Percentiles rank a stretch among this genome's conserved stretches.
Conservation (phyloP, 257 asterid species). For the Gentiana straminea region DNA sequence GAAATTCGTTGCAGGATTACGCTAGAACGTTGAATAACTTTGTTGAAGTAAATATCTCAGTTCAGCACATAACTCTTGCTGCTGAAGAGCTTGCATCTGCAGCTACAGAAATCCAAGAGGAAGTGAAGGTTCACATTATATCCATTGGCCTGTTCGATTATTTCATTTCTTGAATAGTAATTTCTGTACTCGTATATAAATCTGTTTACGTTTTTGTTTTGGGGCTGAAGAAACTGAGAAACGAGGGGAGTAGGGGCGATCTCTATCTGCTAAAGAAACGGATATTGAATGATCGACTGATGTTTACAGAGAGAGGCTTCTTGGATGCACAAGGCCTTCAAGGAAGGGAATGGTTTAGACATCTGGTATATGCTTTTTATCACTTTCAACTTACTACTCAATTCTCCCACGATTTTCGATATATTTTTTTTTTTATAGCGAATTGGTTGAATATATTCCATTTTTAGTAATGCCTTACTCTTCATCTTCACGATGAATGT, state of each 20-base stretch:
- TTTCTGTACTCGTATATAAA: too few species aligned
- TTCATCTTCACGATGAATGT: slow-evolving; percentile 9
- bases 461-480: neutral
- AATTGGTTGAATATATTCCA: neutral
- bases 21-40: slow-evolving; percentile 25
- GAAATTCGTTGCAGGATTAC: slow-evolving; percentile 36
- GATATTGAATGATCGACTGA: slow-evolving; percentile 58
- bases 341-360: slow-evolving; percentile 77
- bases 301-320: slow-evolving; percentile 86
- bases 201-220: too few species aligned
- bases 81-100: slow-evolving; percentile 49
- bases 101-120: slow-evolving; percentile 37
- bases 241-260: slow-evolving; percentile 23
- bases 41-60: slow-evolving; percentile 44
- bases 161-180: too few species aligned
- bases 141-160: too few species aligned
- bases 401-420: neutral
- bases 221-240: slow-evolving; percentile 35
- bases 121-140: slow-evolving; percentile 41
- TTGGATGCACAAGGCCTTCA: slow-evolving; percentile 63
- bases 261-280: slow-evolving; percentile 39
- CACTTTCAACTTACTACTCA: neutral
- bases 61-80: slow-evolving; percentile 50
- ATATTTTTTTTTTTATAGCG: too few species aligned
- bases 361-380: slow-evolving; percentile 54